Base-by-base conservation (phyloP, 768 basidiomycete genomes). In the Termitomyces sp. region DNA sequence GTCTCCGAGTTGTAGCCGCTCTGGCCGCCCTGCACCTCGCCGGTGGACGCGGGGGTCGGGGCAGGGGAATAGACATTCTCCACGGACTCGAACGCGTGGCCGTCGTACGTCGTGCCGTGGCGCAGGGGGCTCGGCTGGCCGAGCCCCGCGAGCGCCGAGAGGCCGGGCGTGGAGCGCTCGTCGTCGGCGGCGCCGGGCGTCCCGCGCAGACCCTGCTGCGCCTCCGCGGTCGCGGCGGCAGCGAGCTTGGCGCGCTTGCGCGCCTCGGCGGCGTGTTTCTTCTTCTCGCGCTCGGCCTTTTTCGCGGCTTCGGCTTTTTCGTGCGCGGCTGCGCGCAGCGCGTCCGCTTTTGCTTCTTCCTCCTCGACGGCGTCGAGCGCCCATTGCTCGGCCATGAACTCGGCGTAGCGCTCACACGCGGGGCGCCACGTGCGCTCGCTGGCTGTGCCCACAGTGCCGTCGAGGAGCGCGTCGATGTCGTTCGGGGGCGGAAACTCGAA, bases 351-450 rank as follows among this genome's bases (percentile, higher is more conserved):
- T 4, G 85, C 84, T 62, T 86, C 84, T 26, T 79, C 77, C 66
- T 94, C 95, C 60, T 96, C 93, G 31, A 75, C 70, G n/a, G 77
- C 82, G 62, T 94, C 92, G 51, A 92, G 70, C 7, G 72, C 79
- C 81, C 85, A 86, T 68, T 95, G 91, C 69, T 97, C 94, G 49
- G 75, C 73, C 80, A 90, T 86, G 65, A 84, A 97, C 69, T 96
- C 92, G 20, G 78, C 54, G 70, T 96, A 98, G 8, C 95, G 85
- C 54, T 97, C 93, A 60, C 77, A 84, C 46, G 91, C 78, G 2
- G 96, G 90, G 24, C 87, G 81, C 89, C 92, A 95, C 0, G 77
- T 84, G 34, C 72, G 77, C 58, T 76, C 75, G 34, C 36, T 12
- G 2, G 69, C 61, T 2, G 64, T 60, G 53, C 67, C 68, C 28